Conservation (phyloP, 1,284 basidiomycete genomes). For the Polyporus tsugae region DNA sequence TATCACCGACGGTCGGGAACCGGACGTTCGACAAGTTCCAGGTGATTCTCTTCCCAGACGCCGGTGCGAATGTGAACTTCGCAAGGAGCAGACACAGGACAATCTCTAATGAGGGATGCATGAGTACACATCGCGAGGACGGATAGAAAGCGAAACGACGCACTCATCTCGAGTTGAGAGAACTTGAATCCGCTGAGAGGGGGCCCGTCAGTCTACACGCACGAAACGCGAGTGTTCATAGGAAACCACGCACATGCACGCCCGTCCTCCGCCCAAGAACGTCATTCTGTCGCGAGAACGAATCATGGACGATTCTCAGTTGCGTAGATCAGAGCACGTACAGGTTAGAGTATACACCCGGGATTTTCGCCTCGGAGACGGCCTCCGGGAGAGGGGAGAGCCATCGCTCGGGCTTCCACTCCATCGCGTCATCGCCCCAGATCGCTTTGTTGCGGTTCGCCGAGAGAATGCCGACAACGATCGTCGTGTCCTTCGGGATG, state of each 20-base stretch:
- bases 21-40: conserved; percentile 23
- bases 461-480: conserved; percentile 56
- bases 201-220: background rate
- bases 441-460: conserved; percentile 55
- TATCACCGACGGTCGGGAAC: conserved; percentile 18
- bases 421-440: conserved; percentile 63
- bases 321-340: background rate
- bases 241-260: conserved; percentile 39
- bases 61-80: conserved; percentile 20
- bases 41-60: conserved; percentile 15
- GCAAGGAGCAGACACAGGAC: conserved; percentile 22
- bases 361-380: conserved; percentile 30
- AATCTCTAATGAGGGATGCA: conserved; percentile 10
- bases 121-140: background rate
- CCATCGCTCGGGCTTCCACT: conserved; percentile 54
- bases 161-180: conserved; percentile 33
- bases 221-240: background rate
- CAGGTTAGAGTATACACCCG: conserved; percentile 30
- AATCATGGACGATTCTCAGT: background rate
- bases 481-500: conserved; percentile 52
- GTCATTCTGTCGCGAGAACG: conserved; percentile 25
- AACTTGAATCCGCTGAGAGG: conserved; percentile 30
- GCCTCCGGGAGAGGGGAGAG: conserved; percentile 32
- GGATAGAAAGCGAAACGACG: conserved; percentile 7
- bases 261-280: conserved; percentile 41